Evolutionary conservation across 495 filamentous ascomycete genomes (phyloP).

Genomic region (Rostrohypoxylon terebratum): DNA sequence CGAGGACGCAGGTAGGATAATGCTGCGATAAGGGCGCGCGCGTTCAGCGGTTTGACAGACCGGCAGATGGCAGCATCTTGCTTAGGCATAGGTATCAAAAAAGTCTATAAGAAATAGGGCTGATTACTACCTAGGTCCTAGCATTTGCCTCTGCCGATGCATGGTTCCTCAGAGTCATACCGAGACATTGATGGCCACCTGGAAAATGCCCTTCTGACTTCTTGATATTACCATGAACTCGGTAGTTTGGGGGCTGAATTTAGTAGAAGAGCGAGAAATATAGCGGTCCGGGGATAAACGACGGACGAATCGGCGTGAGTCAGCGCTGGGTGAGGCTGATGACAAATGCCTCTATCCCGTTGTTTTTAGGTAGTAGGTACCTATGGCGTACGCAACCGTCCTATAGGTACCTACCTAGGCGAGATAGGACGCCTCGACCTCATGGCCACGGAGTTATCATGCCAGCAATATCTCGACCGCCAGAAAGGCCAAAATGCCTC

Average conservation of each 20-base stretch:
- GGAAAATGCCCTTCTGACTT: not conserved
- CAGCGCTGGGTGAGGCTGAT: slow-evolving; percentile 1
- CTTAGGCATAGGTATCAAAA: not conserved
- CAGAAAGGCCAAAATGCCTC: not conserved
- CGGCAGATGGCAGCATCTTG: not conserved
- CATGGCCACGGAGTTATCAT: not conserved
- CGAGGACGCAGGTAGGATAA: not conserved
- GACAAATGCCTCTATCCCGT: not conserved
- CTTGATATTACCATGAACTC: not conserved
- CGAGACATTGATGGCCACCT: not conserved
- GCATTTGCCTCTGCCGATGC: not conserved
- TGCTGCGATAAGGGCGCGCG: not conserved
- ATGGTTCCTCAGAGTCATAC: not conserved
- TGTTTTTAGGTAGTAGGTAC: too few relatives aligned
- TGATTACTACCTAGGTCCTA: not conserved
- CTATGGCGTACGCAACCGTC: not conserved
- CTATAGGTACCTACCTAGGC: not conserved
- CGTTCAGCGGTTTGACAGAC: not conserved
- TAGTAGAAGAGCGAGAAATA: not conserved
- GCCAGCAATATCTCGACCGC: not conserved
- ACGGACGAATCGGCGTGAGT: slow-evolving; percentile 19
- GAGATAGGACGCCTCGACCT: not conserved
- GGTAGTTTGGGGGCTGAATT: slow-evolving; percentile 19
- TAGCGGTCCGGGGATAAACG: not conserved
- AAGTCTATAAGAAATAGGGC: not conserved